Evolutionary conservation across 1,284 basidiomycete species (phyloP), one percentile per base, ranked within the genome.

Genomic region (Boletus nobilissimus): DNA sequence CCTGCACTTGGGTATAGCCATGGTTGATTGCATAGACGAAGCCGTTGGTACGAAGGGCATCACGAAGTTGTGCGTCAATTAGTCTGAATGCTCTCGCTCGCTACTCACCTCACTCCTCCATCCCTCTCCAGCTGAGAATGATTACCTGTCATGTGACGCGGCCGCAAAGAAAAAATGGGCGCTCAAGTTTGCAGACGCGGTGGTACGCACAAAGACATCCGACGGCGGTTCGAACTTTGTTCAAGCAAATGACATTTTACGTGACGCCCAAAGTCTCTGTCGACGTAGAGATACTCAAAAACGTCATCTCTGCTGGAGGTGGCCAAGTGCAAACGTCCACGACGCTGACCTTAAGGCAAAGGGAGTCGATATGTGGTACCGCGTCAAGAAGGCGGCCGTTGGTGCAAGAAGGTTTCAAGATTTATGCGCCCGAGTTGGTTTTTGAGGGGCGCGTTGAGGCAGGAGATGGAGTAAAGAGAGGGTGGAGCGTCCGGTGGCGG

Each of bases 341-440:
- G 7, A 72, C 14, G 22, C 93, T 92, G 5, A 93, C 90, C 0
- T 79, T 86, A 87, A 57, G 89, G 89, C 6, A 89, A 89, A 67
- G 77, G 81, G 39, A 86, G 90, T 38, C 89, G 92, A 57, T 89
- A 91, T 81, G 88, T 95, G 36, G 88, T 96, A 46, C 94, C 94
- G 0, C 92, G 91, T 75, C 82, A 85, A 36, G 91, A 90, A 36
- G 95, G 93, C 85, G 90, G 46, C 88, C 91, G 4, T 86, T 96
- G 48, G 86, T 86, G 1, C 82, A 89, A 38, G 85, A 89, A 10
- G 89, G 89, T 0, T 87, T 90, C 79, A 88, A 88, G 16, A 88
- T 96, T n/a, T 96, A 94, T 85, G 90, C 88, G 3, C 88, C 89
- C 29, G 94, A 96, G 83, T 86, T 96, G 32, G 54, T 85, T 96